Evolutionary conservation across 306 rosid species (phyloP).

Genomic region (cucumber (Cucumis sativus)): Cucumber_9930_V3 NC_026657.2:7733501-7734000

Average conservation of each 20-base stretch:
- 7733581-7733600: conserved; percentile 11
- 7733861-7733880: conserved; percentile 93
- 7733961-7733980: background rate
- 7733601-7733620: conserved; percentile 12
- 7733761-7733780: background rate
- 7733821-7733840: conserved; percentile 24
- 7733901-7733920: conserved; percentile 14
- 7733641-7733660: conserved; percentile 98
- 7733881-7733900: conserved; percentile 93
- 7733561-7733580: conserved; percentile 78
- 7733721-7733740: conserved; percentile 8
- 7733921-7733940: background rate
- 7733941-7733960: background rate
- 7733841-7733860: conserved; percentile 99
- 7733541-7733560: conserved; percentile 98
- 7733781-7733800: background rate
- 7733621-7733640: conserved; percentile 22
- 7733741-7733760: conserved; percentile 5
- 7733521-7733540: conserved; percentile 72
- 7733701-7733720: conserved; percentile 89
- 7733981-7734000: background rate
- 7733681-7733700: conserved; percentile 96
- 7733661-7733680: conserved; percentile 98
- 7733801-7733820: background rate
- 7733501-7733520: conserved; percentile 75